A percentile compares a stretch with the other conserved stretches of the same genome.
Conservation (phyloP, 805 yeast species). For the Starmerella khaoyaiensis region DNA sequence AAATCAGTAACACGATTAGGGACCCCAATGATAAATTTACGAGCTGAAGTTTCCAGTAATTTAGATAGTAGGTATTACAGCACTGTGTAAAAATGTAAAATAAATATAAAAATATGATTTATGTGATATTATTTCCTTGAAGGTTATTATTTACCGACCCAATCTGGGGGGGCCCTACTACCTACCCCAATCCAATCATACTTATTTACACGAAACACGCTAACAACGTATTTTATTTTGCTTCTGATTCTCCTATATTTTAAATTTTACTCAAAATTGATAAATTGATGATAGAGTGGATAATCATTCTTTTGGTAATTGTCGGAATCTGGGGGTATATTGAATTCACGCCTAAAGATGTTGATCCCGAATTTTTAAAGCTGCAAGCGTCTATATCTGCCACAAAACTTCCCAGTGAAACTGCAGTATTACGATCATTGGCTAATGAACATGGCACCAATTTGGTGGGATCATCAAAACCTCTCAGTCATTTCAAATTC, state of each 20-base stretch:
- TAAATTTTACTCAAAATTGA: too few species aligned
- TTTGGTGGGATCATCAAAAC: conserved; percentile 14
- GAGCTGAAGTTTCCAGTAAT: conserved; percentile 14
- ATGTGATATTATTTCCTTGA: not conserved
- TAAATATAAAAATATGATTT: not conserved
- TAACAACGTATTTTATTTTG: too few species aligned
- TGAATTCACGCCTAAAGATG: conserved; percentile 25
- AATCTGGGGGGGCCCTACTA: not conserved
- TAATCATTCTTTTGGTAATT: conserved; percentile 12
- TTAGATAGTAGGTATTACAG: conserved; percentile 13
- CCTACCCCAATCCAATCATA: not conserved
- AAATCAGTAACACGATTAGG: not conserved
- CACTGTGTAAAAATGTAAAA: conserved; percentile 1
- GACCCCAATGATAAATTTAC: conserved; percentile 13
- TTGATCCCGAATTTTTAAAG: conserved; percentile 26
- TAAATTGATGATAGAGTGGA: conserved; percentile 21
- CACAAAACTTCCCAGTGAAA: conserved; percentile 52
- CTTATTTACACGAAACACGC: not conserved
- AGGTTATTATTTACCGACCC: not conserved
- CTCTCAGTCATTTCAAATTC: conserved; percentile 47
- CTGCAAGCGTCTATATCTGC: conserved; percentile 54
- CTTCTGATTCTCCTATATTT: too few species aligned
- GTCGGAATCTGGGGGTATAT: conserved; percentile 17
- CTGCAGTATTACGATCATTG: conserved; percentile 64
- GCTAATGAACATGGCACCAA: conserved; percentile 52